Evolutionary conservation across 1,139 yeast genomes (phyloP), one percentile per base, ranked within the genome.

Genomic region (Pichia norvegensis): DNA sequence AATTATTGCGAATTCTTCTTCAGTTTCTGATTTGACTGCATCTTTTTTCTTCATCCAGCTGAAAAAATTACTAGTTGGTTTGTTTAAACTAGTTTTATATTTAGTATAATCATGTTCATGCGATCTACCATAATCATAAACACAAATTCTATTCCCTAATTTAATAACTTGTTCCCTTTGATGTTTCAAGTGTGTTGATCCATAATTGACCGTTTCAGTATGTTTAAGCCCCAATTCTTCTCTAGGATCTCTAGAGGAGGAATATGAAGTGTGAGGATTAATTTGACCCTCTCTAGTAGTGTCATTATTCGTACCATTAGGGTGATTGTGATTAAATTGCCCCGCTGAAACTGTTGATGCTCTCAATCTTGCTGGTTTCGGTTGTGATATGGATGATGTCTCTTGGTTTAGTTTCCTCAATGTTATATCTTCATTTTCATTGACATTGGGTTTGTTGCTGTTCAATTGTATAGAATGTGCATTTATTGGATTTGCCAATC

Each of bases 131-230:
- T 65, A 65, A 6, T 63, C 61, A 36, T 53, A 63, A 2, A 67
- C 40, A 25, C 57, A 57, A 4, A 66, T 41, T 19, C 66, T 49
- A 31, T 60, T 63, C 38, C 55, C 55, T 22, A 57, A 42, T 39
- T 54, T 55, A 36, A 58, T 43, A 7, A 52, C 40, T 36, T 52
- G 53, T 33, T 52, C 60, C 33, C 56, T 47, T 41, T 58, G 58
- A 23, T 51, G 44, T 82, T 49, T 48, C 17, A 52, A 33, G 38
- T 58, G 95, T 29, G 97, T 87, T 62, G 80, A 84, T 66, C 97
- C 81, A 20, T 95, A 86, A 69, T 88, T 78, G 64, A 79, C 79
- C 46, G 63, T 51, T 36, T 55, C 57, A 2, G 63, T 46, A 48
- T 60, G 63, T 39, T 52, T 56, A 33, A 60, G 40, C 14, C 46